Percentiles rank a stretch among this genome's conserved stretches.
Conservation (phyloP, 2,329 filamentous ascomycete species). For the Hypoxylon sp. region DNA sequence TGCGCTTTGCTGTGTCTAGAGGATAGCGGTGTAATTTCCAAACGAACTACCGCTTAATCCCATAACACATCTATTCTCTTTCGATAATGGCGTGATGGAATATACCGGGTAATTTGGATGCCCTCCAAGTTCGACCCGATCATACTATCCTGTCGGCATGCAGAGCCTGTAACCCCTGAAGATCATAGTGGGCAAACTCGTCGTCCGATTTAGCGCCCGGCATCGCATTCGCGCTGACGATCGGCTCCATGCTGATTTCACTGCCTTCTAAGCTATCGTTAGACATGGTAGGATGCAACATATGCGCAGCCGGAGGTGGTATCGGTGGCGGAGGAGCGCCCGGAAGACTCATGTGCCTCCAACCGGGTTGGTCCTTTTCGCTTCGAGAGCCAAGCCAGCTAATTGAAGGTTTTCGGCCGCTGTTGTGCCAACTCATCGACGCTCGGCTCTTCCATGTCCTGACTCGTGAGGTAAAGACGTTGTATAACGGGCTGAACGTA, state of each 20-base stretch:
- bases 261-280: slow-evolving; percentile 33
- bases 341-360: slow-evolving; percentile 27
- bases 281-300: not conserved
- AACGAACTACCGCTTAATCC: not conserved
- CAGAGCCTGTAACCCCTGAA: slow-evolving; percentile 46
- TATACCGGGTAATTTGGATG: not conserved
- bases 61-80: not conserved
- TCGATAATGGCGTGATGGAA: slow-evolving; percentile 11
- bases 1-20: not conserved
- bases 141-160: slow-evolving; percentile 38
- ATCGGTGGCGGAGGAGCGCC: slow-evolving; percentile 23
- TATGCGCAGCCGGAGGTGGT: slow-evolving; percentile 29
- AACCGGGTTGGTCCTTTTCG: slow-evolving; percentile 38
- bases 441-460: slow-evolving; percentile 40
- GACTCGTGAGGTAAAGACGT: slow-evolving; percentile 36
- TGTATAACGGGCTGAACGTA: slow-evolving; percentile 48
- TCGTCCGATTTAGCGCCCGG: slow-evolving; percentile 33
- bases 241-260: slow-evolving; percentile 26
- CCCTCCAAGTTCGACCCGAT: not conserved
- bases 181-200: slow-evolving; percentile 45
- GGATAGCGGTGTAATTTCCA: slow-evolving; percentile 5
- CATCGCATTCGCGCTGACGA: slow-evolving; percentile 39
- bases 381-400: slow-evolving; percentile 28
- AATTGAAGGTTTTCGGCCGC: slow-evolving; percentile 21
- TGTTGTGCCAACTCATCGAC: slow-evolving; percentile 35